Evolutionary conservation across 2,329 filamentous ascomycete genomes (phyloP).

Genomic region (Diaporthe citriasiana): DNA sequence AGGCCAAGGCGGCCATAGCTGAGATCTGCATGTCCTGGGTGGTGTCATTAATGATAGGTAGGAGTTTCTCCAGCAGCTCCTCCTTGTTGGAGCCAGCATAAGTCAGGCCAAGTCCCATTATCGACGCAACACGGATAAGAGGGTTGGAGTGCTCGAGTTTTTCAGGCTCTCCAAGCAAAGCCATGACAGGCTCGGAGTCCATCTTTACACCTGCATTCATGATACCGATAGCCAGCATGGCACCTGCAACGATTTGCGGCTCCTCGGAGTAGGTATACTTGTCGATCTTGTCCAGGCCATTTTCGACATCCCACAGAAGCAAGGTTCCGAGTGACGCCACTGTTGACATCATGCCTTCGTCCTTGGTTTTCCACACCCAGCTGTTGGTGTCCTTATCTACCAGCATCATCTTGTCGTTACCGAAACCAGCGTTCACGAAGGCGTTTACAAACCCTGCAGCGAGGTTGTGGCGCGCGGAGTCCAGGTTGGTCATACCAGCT

Average conservation of each 20-base stretch:
- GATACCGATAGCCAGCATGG: slow-evolving; percentile 93
- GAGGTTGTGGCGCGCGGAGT: slow-evolving; percentile 95
- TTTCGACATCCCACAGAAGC: slow-evolving; percentile 93
- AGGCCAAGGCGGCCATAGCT: slow-evolving; percentile 92
- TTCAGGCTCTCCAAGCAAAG: slow-evolving; percentile 83
- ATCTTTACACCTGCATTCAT: slow-evolving; percentile 93
- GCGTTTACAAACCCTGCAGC: slow-evolving; percentile 97
- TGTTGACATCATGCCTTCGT: slow-evolving; percentile 97
- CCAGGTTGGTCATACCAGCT: slow-evolving; percentile 91
- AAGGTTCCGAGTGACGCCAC: slow-evolving; percentile 94
- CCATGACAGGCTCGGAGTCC: slow-evolving; percentile 91
- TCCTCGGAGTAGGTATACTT: slow-evolving; percentile 91
- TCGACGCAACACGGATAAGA: slow-evolving; percentile 83
- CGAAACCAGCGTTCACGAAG: slow-evolving; percentile 96
- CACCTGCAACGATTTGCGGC: slow-evolving; percentile 87
- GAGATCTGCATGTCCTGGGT: slow-evolving; percentile 93
- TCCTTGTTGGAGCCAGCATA: slow-evolving; percentile 96
- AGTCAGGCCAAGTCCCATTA: slow-evolving; percentile 95
- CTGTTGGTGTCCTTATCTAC: slow-evolving; percentile 88
- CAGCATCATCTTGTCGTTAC: slow-evolving; percentile 98
- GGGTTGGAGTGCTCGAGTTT: slow-evolving; percentile 85
- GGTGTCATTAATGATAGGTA: slow-evolving; percentile 90
- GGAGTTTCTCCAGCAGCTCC: slow-evolving; percentile 84
- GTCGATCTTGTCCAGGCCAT: slow-evolving; percentile 92
- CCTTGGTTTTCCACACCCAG: slow-evolving; percentile 99